Conservation (phyloP, 2,329 filamentous ascomycete genomes). For the Aspergillus pseudoterreus region DNA sequence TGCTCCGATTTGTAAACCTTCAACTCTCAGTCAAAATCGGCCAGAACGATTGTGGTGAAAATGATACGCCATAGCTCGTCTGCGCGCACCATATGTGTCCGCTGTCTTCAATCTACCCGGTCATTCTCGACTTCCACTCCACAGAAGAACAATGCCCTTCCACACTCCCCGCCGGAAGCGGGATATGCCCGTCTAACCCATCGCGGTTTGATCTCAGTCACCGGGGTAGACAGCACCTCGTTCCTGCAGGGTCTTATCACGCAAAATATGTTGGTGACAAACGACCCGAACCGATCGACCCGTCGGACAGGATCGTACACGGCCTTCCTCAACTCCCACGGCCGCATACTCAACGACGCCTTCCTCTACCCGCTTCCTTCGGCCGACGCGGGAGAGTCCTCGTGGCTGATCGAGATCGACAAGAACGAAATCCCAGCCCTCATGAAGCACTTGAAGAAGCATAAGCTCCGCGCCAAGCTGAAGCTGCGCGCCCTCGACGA, state of each 20-base stretch:
- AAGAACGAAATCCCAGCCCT: conserved; percentile 60
- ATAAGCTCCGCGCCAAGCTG: conserved; percentile 81
- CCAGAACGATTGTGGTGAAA: neutral
- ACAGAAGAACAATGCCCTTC: conserved; percentile 20
- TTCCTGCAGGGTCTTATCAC: conserved; percentile 90
- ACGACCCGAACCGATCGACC: conserved; percentile 34
- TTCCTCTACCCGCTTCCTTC: conserved; percentile 71
- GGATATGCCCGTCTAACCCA: conserved; percentile 59
- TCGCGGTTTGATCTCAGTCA: conserved; percentile 73
- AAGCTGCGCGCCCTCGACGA: conserved; percentile 62
- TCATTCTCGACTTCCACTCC: conserved; percentile 29
- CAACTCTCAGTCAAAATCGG: neutral
- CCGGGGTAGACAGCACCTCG: conserved; percentile 72
- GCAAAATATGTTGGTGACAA: conserved; percentile 57
- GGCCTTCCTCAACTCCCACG: conserved; percentile 80
- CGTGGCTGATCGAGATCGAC: conserved; percentile 81
- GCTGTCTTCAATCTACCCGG: conserved; percentile 24
- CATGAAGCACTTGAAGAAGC: conserved; percentile 71
- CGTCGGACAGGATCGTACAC: conserved; percentile 63
- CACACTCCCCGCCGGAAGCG: conserved; percentile 36
- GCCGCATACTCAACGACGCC: conserved; percentile 81
- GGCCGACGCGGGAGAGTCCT: conserved; percentile 27
- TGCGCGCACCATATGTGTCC: conserved; percentile 24
- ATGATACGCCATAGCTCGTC: conserved; percentile 31
- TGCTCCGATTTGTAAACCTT: conserved; percentile 23